Percentiles rank a stretch among this genome's conserved stretches.
Evolutionary conservation across 2,329 filamentous ascomycete genomes (phyloP).

Genomic region (Talaromyces albobiverticillius): DNA sequence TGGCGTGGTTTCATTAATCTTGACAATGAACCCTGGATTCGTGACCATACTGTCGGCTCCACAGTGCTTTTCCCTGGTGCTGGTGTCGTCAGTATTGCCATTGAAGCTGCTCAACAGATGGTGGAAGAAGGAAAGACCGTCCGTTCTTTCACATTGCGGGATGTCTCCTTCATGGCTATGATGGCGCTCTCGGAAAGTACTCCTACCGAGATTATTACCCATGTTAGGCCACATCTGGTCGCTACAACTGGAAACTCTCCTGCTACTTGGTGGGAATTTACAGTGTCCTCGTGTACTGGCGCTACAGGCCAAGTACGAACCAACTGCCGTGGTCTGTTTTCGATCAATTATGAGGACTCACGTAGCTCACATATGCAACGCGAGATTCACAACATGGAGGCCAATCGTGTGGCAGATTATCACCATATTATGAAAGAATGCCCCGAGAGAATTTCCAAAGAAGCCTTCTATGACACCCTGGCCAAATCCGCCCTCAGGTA

Average conservation of each 20-base stretch:
- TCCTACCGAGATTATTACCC: background rate
- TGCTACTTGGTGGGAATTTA: constrained; percentile 25
- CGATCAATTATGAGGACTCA: constrained; percentile 19
- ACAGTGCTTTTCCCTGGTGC: constrained; percentile 25
- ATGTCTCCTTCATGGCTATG: constrained; percentile 24
- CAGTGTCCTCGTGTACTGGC: constrained; percentile 27
- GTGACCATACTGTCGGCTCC: constrained; percentile 21
- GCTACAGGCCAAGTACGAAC: constrained; percentile 28
- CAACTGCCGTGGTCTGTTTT: constrained; percentile 30
- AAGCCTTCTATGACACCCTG: constrained; percentile 23
- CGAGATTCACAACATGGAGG: constrained; percentile 19
- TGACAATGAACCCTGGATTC: constrained; percentile 29
- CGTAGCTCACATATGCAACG: constrained; percentile 17
- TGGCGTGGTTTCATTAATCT: constrained; percentile 29
- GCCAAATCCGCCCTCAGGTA: constrained; percentile 25
- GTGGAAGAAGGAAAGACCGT: constrained; percentile 7
- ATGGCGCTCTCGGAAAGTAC: constrained; percentile 20
- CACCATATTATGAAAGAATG: constrained; percentile 18
- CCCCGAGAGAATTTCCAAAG: constrained; percentile 19
- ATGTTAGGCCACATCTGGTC: constrained; percentile 14
- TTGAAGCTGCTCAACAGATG: constrained; percentile 26
- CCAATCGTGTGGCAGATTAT: constrained; percentile 10
- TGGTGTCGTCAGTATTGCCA: constrained; percentile 27
- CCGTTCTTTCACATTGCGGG: constrained; percentile 18
- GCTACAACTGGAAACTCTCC: constrained; percentile 16